Base-by-base conservation (phyloP, 2,329 filamentous ascomycete species). In the Alternaria novae-zelandiae region DNA sequence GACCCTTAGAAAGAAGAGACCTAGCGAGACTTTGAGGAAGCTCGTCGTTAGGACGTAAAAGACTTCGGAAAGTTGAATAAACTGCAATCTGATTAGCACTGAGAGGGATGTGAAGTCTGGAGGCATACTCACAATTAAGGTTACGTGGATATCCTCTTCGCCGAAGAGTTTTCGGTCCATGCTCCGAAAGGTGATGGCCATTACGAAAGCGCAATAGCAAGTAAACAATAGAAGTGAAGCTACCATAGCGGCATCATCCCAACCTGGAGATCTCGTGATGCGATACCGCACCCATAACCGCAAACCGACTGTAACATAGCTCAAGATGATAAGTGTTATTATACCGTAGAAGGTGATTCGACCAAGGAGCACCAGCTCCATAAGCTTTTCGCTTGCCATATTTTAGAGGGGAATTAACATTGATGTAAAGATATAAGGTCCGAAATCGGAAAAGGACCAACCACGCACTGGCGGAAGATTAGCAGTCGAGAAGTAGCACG, bases 41-140 rank as follows among this genome's bases (percentile, higher is more conserved):
- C 82, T 81, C 7, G 83, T 85, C 1, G 83, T 81, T 63, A 86
- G 78, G 25, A 84, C 82, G 71, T 88, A 88, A 71, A 83, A 85
- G 53, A 85, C 77, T 68, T 87, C 85, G 17, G 66, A 68, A 6
- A 78, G 67, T 68, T 78, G 74, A 17, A 79, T 66, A 23, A 72
- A 74, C 75, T 78, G 20, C 20, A 10, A 1, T 13, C 3, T 20
- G 21, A 45, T 73, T 44, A 69, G 62, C 51, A 21, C 5, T 4
- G 17, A 12, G 3, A 9, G 13, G 5, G 9, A 13, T 15, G 3
- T 7, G 2, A 15, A 20, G 20, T 13, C 4, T 17, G 6, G 7
- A 20, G 12, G 25, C 25, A 20, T 10, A 61, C 70, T 9, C 71
- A 75, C 72, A 17, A 73, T 62, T 12, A 77, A 55, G 10, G 66